Percentiles rank a stretch among this genome's conserved stretches.
Evolutionary conservation across 139 green algal species (phyloP).

Genomic region (Micractinium sp.): DNA sequence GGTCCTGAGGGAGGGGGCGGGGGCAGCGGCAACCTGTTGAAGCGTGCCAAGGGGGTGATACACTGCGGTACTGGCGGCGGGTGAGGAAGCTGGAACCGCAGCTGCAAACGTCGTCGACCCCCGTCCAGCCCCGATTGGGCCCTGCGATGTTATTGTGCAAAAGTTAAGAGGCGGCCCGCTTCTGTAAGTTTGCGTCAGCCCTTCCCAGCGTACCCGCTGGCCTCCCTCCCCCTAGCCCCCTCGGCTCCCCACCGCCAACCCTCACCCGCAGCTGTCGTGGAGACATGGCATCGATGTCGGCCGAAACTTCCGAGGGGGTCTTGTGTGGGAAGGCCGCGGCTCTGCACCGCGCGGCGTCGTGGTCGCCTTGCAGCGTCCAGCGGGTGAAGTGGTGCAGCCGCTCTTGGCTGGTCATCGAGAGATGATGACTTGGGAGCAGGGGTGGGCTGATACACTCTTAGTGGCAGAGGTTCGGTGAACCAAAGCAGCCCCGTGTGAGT

Average conservation of each 20-base stretch:
- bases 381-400: constrained; percentile 1
- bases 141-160: too few species aligned
- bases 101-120: neutral
- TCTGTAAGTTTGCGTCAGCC: neutral
- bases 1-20: neutral
- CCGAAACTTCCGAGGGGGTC: neutral
- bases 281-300: neutral
- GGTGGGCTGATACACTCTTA: too few species aligned
- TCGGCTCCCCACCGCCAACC: too few species aligned
- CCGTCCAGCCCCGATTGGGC: neutral
- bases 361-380: neutral
- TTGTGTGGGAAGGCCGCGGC: neutral
- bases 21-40: too few species aligned
- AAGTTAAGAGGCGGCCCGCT: too few species aligned
- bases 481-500: too few species aligned
- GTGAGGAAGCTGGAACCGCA: neutral
- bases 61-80: neutral
- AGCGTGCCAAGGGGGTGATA: too few species aligned
- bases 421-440: too few species aligned
- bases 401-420: neutral
- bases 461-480: too few species aligned
- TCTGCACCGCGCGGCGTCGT: neutral
- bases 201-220: neutral
- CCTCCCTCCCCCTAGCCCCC: neutral
- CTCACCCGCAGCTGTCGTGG: neutral